Percentiles rank a stretch among this genome's conserved stretches.
These are phyloP conservation scores for Colletotrichum lupini DNA, from an alignment of 2,329 filamentous ascomycete genomes.

Conservation along the genomic window DNA sequence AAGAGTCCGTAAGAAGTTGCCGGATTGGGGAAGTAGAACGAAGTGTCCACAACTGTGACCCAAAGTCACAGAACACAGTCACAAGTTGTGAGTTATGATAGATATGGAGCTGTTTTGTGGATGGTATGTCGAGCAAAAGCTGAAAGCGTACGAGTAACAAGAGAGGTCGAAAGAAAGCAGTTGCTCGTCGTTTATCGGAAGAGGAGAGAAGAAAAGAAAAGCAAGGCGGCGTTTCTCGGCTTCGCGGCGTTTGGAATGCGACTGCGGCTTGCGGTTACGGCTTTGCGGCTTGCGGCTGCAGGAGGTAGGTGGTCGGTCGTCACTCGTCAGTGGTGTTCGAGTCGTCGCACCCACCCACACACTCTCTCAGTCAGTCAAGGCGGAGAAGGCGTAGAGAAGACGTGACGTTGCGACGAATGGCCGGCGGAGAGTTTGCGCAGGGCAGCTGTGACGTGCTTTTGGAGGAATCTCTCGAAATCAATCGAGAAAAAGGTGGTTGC, in stretches of 20 bases:
- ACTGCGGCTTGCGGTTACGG: neutral
- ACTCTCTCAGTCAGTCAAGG: neutral
- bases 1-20: constrained; percentile 9
- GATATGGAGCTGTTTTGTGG: neutral
- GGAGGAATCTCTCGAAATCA: constrained; percentile 30
- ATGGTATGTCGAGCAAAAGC: neutral
- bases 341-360: constrained; percentile 10
- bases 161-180: neutral
- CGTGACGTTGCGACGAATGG: constrained; percentile 8
- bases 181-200: neutral
- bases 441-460: constrained; percentile 33
- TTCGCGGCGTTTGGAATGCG: constrained; percentile 5
- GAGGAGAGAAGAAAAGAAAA: neutral
- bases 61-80: neutral
- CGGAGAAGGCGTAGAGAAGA: neutral
- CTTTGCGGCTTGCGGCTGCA: neutral
- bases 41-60: constrained; percentile 7
- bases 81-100: neutral
- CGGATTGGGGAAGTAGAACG: constrained; percentile 21
- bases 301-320: neutral
- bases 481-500: neutral
- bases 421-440: neutral
- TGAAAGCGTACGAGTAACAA: neutral
- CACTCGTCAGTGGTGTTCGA: neutral
- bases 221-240: neutral